Percentiles rank a stretch among this genome's conserved stretches.
Conservation (phyloP, 768 basidiomycete genomes). For the Tricholoma furcatifolium region DNA sequence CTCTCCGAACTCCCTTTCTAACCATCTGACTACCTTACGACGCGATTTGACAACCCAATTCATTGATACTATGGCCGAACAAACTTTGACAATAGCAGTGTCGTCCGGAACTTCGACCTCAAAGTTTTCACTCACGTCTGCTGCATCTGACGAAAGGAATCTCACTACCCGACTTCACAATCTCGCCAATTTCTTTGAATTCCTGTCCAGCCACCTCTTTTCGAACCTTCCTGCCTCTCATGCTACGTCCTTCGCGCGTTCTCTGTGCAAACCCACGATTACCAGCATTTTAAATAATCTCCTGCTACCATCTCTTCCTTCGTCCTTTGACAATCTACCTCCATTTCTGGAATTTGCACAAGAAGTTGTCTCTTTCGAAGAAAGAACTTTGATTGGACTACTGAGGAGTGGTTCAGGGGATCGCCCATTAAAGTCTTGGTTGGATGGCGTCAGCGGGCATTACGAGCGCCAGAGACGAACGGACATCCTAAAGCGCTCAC, state of each 20-base stretch:
- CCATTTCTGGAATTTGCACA: constrained; percentile 57
- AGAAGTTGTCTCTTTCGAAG: constrained; percentile 68
- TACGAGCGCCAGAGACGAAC: constrained; percentile 78
- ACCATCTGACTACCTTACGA: constrained; percentile 58
- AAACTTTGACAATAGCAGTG: constrained; percentile 44
- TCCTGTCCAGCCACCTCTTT: constrained; percentile 60
- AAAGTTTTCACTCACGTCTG: constrained; percentile 46
- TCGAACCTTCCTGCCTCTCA: constrained; percentile 51
- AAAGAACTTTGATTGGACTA: constrained; percentile 45
- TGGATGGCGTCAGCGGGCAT: constrained; percentile 61
- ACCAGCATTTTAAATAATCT: constrained; percentile 63
- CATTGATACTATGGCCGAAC: constrained; percentile 56
- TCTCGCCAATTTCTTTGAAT: constrained; percentile 57
- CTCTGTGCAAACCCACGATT: constrained; percentile 60
- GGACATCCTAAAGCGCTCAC: constrained; percentile 60
- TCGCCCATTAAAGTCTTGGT: constrained; percentile 65
- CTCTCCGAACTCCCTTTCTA: constrained; percentile 49
- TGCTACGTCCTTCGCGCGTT: constrained; percentile 45
- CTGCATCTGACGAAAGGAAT: constrained; percentile 40
- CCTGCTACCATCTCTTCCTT: constrained; percentile 69
- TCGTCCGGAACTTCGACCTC: constrained; percentile 38
- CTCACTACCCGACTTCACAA: constrained; percentile 48
- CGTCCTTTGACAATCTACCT: constrained; percentile 57
- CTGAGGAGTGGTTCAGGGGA: constrained; percentile 49
- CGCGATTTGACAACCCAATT: constrained; percentile 62